Percentiles rank a stretch among this genome's conserved stretches.
phyloP scores from a whole-genome alignment of 345 rosid genomes.

The Aquilaria sinensis region DNA sequence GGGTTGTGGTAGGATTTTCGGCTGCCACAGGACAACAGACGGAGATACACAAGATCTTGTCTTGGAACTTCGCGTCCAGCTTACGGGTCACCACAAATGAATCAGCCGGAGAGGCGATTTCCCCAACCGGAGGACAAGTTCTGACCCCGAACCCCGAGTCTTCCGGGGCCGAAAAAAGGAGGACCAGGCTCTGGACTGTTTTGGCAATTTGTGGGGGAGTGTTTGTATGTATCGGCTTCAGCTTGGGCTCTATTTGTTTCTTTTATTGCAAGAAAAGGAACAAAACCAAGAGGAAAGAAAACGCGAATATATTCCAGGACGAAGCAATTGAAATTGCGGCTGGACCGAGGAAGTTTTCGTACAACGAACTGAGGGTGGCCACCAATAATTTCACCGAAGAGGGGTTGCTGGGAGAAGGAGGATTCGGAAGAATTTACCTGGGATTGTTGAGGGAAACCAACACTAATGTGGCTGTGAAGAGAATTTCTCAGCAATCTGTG shows the following conservation, averaged over 20 bases:
- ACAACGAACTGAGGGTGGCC: conserved; percentile 2
- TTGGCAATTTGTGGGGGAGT: conserved; percentile 6
- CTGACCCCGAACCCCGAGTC: too few species aligned
- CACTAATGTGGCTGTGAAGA: conserved; percentile 11
- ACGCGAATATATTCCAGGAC: background rate
- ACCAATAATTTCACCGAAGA: conserved; percentile 11
- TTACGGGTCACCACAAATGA: background rate
- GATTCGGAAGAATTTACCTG: conserved; percentile 17
- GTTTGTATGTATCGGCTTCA: background rate
- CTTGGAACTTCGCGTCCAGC: conserved; percentile 12
- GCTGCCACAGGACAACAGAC: background rate
- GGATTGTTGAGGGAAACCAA: conserved; percentile 10
- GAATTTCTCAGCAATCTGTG: conserved; percentile 12
- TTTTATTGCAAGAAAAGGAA: conserved; percentile 6
- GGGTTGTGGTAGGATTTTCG: conserved; percentile 14
- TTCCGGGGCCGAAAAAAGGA: background rate
- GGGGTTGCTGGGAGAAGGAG: conserved; percentile 22
- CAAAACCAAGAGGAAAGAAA: background rate
- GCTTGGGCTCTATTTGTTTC: background rate
- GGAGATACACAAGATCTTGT: background rate
- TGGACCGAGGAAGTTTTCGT: conserved; percentile 19
- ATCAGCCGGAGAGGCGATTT: background rate
- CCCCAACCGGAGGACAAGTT: background rate
- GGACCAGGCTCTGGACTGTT: background rate
- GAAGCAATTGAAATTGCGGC: background rate